phyloP scores from a whole-genome alignment of 2,329 filamentous ascomycete genomes.

The Pseudopyrenochaeta lycopersici region DNA sequence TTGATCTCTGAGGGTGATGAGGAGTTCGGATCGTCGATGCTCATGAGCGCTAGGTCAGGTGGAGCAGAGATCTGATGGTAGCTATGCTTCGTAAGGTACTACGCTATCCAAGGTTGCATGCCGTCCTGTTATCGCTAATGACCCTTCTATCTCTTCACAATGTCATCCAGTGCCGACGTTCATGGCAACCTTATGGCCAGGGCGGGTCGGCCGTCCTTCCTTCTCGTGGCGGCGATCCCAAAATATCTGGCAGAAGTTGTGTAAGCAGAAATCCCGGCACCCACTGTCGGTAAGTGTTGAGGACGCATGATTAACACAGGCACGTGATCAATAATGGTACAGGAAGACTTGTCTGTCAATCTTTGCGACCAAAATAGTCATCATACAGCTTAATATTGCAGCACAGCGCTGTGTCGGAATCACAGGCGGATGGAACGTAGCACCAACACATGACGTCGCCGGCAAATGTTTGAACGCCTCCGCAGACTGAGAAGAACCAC shows the following conservation, averaged over 20 bases:
- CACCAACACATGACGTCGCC: neutral
- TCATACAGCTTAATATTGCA: neutral
- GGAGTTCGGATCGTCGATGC: slow-evolving; percentile 17
- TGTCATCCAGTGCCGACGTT: slow-evolving; percentile 11
- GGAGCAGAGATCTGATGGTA: slow-evolving; percentile 19
- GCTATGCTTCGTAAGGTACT: slow-evolving; percentile 14
- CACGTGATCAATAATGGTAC: neutral
- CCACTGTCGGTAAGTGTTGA: neutral
- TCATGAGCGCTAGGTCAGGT: slow-evolving; percentile 11
- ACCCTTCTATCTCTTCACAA: slow-evolving; percentile 14
- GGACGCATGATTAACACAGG: neutral
- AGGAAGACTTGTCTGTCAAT: neutral
- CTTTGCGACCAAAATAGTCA: neutral
- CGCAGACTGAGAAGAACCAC: neutral
- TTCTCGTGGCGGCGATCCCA: neutral
- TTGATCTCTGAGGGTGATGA: slow-evolving; percentile 14
- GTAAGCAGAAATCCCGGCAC: neutral
- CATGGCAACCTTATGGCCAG: slow-evolving; percentile 5
- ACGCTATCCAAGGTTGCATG: slow-evolving; percentile 16
- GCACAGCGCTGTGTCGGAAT: neutral
- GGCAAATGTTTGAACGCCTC: neutral
- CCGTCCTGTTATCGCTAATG: slow-evolving; percentile 11
- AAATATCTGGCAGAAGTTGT: neutral
- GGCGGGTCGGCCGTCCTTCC: slow-evolving; percentile 7
- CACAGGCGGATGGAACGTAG: neutral